Base-by-base conservation (phyloP, 345 rosid genomes). In the Eucalyptus coolabah region DNA sequence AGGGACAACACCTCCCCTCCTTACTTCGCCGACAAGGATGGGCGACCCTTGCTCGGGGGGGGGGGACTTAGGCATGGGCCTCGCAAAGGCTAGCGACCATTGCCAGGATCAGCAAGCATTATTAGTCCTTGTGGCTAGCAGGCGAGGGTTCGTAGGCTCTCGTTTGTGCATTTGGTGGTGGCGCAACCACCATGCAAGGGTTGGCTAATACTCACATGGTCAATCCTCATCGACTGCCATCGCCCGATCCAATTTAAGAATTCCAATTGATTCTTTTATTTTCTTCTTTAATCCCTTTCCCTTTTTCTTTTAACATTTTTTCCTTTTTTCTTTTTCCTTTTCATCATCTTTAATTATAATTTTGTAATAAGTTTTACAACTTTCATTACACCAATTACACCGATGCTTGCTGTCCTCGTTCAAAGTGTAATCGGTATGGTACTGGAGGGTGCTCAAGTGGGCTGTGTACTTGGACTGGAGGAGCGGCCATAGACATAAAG, bases 211-310 rank as follows among this genome's bases (percentile, higher is more conserved):
- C 72, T 7, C 19, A 30, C 2, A 1, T 5, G 2, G 10, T 3
- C 18, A 15, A 63, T 5, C 37, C 34, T 65, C 37, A 0, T 10
- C 0, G n/a, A 59, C 14, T 0, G 0, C n/a, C 65, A 12, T 24
- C 6, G 0, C n/a, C 34, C 9, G 30, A 4, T 65, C 21, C 6
- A 65, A 65, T 65, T 16, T 65, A 16, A 13, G 21, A 65, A n/a
- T n/a, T 12, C 11, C 18, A 7, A 65, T 65, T n/a, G 19, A 14
- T 65, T 65, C 0, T 14, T 12, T 24, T 24, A 1, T 28, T 6
- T 63, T 30, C 3, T 30, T 63, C 3, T 30, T n/a, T 63, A 30
- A 30, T 63, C 6, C 9, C 6, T 63, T 63, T 30, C 6, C 65
- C 7, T 11, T 65, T n/a, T n/a, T n/a, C 6, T 65, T 15, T n/a